Evolutionary conservation across 345 rosid species (phyloP).

Genomic region (Gossypium thurberi): DNA sequence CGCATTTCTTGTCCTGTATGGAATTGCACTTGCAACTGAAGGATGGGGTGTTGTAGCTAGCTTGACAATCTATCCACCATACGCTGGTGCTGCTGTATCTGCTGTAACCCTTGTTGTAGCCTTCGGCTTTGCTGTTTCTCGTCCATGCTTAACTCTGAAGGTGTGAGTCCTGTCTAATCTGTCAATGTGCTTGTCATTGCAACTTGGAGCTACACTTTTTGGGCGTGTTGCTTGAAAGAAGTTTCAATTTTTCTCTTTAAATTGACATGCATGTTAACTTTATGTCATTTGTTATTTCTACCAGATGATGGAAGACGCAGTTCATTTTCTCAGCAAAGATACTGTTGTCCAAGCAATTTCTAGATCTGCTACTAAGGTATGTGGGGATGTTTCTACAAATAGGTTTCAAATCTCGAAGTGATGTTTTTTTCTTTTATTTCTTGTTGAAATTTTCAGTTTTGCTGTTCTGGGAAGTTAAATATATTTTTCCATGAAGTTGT

Average conservation of each 20-base stretch:
- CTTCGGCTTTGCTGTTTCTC: slow-evolving; percentile 98
- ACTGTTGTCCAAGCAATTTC: slow-evolving; percentile 93
- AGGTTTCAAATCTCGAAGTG: background rate
- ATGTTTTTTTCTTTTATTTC: background rate
- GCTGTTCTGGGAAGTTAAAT: slow-evolving; percentile 4
- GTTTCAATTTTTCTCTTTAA: background rate
- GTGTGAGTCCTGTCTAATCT: slow-evolving; percentile 32
- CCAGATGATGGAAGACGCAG: slow-evolving; percentile 99
- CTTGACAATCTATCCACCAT: slow-evolving; percentile 92
- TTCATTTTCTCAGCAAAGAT: slow-evolving; percentile 94
- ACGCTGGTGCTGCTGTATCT: slow-evolving; percentile 99
- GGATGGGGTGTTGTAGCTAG: slow-evolving; percentile 99
- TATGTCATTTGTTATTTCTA: slow-evolving; percentile 24
- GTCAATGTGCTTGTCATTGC: background rate
- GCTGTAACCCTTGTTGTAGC: slow-evolving; percentile 96
- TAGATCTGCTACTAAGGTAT: slow-evolving; percentile 96
- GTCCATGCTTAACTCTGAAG: slow-evolving; percentile 96
- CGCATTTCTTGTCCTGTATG: slow-evolving; percentile 94
- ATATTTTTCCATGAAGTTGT: slow-evolving; percentile 5
- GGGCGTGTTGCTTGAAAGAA: background rate
- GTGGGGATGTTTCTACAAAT: slow-evolving; percentile 6
- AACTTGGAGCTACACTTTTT: background rate
- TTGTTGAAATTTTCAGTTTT: background rate
- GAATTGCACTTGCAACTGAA: slow-evolving; percentile 95
- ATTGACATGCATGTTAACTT: background rate